Base-by-base conservation (phyloP, 1,284 basidiomycete genomes). In the Tranzscheliella williamsii region DNA sequence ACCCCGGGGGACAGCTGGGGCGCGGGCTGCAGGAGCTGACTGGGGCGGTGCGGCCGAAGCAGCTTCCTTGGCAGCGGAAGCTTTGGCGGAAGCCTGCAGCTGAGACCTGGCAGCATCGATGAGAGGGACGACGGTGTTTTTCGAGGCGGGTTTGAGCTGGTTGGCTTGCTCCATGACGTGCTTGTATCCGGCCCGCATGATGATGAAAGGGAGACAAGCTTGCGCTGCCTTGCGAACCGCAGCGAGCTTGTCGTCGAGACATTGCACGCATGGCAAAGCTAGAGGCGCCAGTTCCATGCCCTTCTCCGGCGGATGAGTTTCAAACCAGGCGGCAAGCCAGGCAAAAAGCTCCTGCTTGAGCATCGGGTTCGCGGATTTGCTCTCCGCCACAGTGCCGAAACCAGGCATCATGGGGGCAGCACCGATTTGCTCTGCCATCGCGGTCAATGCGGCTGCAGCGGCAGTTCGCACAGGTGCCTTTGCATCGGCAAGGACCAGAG, bases 181-280 rank as follows among this genome's bases (percentile, higher is more conserved):
- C 64, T 93, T 90, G 75, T 85, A 91, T 1, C 95, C 92, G 18
- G 86, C 86, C 38, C 81, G 86, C 8, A 83, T 80, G 38, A 98
- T 87, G 41, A 99, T 80, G 38, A 82, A 81, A 0, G 92, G 91
- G 17, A 99, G 79, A 17, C 94, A 79, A 2, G 86, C 86, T 60
- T 90, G 87, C 1, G 93, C 91, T 9, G 85, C 87, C 79, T 97
- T 97, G 53, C 95, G 86, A 5, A 98, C 90, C 67, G 98, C 94
- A 5, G 84, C 84, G 66, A 83, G 94, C 33, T 92, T 86, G 78
- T 98, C 95, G 73, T 99, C 95, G 17, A 98, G 83, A 60, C 86
- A 91, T 7, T 83, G 79, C 12, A 99, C 84, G n/a, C 91, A 80
- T 0, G 86, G 83, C 4, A 83, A 77, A 5, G 85, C 84, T 81